Conservation (phyloP, 768 basidiomycete genomes). For the Amanita fuliginea region DNA sequence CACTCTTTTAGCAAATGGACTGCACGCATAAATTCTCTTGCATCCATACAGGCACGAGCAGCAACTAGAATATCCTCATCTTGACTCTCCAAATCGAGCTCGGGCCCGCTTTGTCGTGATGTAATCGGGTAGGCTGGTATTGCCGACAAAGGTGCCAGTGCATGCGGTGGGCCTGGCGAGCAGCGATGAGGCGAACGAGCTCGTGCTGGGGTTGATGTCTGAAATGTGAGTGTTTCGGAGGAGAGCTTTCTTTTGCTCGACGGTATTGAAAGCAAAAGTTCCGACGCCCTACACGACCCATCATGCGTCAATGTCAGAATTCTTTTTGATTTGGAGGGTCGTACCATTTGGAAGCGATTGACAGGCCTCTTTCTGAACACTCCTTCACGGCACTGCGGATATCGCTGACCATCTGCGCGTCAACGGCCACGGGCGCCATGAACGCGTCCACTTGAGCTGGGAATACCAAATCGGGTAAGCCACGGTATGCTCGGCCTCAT, state of each 20-base stretch:
- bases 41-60: constrained; percentile 64
- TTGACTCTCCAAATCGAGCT: constrained; percentile 37
- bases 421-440: neutral
- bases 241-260: constrained; percentile 29
- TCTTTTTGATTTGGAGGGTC: constrained; percentile 5
- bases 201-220: constrained; percentile 51
- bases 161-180: constrained; percentile 23
- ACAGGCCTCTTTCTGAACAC: constrained; percentile 63
- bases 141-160: constrained; percentile 16
- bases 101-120: constrained; percentile 22
- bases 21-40: constrained; percentile 70
- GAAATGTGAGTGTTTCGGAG: constrained; percentile 25
- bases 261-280: constrained; percentile 56
- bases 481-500: neutral
- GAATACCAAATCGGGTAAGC: neutral
- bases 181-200: constrained; percentile 27
- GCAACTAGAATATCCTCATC: constrained; percentile 68
- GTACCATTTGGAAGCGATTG: constrained; percentile 70
- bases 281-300: constrained; percentile 50
- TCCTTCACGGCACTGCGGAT: constrained; percentile 56
- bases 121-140: constrained; percentile 24
- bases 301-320: constrained; percentile 1
- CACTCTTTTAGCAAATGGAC: constrained; percentile 54
- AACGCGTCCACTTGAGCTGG: neutral
- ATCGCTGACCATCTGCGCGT: constrained; percentile 34